Percentiles rank a stretch among this genome's conserved stretches.
phyloP scores from a whole-genome alignment of 2,329 filamentous ascomycete genomes.

The Colletotrichum lini region DNA sequence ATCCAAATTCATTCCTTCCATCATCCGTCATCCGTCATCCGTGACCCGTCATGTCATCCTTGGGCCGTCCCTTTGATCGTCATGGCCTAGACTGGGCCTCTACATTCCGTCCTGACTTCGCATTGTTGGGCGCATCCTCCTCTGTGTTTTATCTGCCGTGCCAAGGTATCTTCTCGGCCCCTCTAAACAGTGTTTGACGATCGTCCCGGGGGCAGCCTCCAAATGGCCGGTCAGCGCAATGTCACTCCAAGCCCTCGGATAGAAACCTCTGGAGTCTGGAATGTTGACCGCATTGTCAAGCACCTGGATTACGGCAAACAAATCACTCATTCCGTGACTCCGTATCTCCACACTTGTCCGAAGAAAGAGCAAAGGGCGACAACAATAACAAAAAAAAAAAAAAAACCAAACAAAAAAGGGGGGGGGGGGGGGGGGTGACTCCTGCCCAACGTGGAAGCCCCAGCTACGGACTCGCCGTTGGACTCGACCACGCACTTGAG shows the following conservation, averaged over 20 bases:
- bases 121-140: background rate
- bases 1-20: background rate
- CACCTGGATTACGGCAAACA: background rate
- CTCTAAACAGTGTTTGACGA: constrained; percentile 36
- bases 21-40: background rate
- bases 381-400: background rate
- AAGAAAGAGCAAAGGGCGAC: background rate
- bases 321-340: background rate
- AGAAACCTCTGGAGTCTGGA: background rate
- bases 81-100: constrained; percentile 1
- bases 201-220: constrained; percentile 9
- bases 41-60: constrained; percentile 1
- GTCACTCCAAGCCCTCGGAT: background rate
- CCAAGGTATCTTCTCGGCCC: constrained; percentile 5
- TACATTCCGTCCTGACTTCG: background rate
- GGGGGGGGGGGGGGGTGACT: background rate
- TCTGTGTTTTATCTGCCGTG: background rate
- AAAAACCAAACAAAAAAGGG: background rate
- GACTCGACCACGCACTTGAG: constrained; percentile 3
- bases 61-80: background rate
- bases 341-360: background rate
- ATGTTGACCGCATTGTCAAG: background rate
- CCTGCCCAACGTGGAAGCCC: constrained; percentile 14
- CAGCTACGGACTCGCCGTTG: constrained; percentile 34
- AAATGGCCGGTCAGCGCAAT: background rate